phyloP scores from a whole-genome alignment of 306 rosid genomes.

The Medicago arabica region DNA sequence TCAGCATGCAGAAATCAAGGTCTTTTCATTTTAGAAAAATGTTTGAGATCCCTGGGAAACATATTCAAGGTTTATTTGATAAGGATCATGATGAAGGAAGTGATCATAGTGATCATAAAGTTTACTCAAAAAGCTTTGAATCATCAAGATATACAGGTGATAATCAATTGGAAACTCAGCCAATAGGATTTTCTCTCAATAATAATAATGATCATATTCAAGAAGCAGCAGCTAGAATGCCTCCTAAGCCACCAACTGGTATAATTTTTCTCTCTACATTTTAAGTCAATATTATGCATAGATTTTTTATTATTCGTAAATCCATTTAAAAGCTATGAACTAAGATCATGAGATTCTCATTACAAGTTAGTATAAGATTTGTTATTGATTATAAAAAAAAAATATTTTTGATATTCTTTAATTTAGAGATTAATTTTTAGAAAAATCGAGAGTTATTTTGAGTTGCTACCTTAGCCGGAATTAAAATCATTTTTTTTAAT shows the following conservation, averaged over 20 bases:
- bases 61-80: conserved; percentile 61
- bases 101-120: conserved; percentile 33
- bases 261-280: neutral
- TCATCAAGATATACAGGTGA: conserved; percentile 13
- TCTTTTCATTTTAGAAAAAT: conserved; percentile 75
- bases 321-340: conserved; percentile 5
- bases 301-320: conserved; percentile 11
- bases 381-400: too few species aligned
- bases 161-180: conserved; percentile 21
- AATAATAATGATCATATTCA: conserved; percentile 37
- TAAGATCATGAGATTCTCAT: neutral
- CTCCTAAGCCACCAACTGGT: conserved; percentile 54
- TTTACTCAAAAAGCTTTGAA: conserved; percentile 43
- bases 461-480: too few species aligned
- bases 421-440: too few species aligned
- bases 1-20: conserved; percentile 62
- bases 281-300: conserved; percentile 10
- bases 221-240: conserved; percentile 36
- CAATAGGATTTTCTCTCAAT: conserved; percentile 33
- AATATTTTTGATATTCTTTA: too few species aligned
- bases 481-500: too few species aligned
- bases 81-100: conserved; percentile 43
- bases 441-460: too few species aligned
- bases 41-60: conserved; percentile 69
- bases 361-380: too few species aligned